A percentile compares a stretch with the other conserved stretches of the same genome.
phyloP scores from a whole-genome alignment of 257 asterid genomes.

The Solanum rostratum region DNA sequence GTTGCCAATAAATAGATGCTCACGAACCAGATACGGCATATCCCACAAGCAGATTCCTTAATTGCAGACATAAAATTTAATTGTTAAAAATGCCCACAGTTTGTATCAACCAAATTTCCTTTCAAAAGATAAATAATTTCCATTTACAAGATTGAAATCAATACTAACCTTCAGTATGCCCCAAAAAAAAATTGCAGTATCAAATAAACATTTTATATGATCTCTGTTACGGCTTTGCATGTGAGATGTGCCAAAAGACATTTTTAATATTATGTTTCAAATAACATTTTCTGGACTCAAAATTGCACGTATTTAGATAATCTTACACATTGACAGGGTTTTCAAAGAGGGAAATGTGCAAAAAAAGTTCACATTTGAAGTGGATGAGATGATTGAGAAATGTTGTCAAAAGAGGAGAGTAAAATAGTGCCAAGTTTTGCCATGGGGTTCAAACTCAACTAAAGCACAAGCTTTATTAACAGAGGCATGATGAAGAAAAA shows the following conservation, averaged over 20 bases:
- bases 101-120: neutral
- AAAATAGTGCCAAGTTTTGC: neutral
- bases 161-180: neutral
- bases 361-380: neutral
- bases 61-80: neutral
- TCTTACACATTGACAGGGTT: neutral
- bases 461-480: neutral
- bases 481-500: neutral
- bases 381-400: neutral
- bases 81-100: neutral
- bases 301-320: neutral
- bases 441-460: neutral
- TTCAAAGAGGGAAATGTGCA: neutral
- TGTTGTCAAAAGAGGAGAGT: neutral
- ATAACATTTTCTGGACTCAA: neutral
- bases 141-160: neutral
- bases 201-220: neutral
- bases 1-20: constrained; percentile 69
- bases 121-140: neutral
- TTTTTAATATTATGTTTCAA: neutral
- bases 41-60: constrained; percentile 14
- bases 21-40: constrained; percentile 87
- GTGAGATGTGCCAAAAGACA: neutral
- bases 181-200: neutral
- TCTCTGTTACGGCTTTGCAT: neutral